Base-by-base conservation (phyloP, 164 flowering plant species). In the Malania oleifera region DNA sequence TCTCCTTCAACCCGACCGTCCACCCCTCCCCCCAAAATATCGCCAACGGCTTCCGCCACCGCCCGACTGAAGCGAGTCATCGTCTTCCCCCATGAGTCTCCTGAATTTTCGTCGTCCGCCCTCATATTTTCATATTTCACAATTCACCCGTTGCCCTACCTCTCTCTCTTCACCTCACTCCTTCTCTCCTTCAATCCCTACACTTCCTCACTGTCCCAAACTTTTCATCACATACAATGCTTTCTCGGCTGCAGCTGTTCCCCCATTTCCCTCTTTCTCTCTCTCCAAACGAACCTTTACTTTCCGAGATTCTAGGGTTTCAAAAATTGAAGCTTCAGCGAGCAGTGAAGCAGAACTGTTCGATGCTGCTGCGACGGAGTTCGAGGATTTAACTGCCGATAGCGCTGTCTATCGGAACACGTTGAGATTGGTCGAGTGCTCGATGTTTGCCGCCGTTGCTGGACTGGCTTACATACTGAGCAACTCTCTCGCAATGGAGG, bases 371-470 rank as follows among this genome's bases (percentile, higher is more conserved):
- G 24, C 57, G 40, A 20, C 24, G 41, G 73, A 71, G 6, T 50
- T 52, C 5, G 84, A 75, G 39, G 80, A 84, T 59, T 70, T 87
- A 54, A 80, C 82, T 0, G 54, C 56, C 0, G 75, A 78, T 29
- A 81, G 87, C 7, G 77, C 28, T 37, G 86, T 85, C 51, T 87
- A 77, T 43, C 73, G 63, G 73, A 81, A 79, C 26, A 89, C 91
- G 0, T 58, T 89, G 74, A 80, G 95, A 67, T 65, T 92, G 65
- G 96, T 92, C 28, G 98, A 89, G 76, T 89, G 93, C 69, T 74
- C 98, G n/a, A 92, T 89, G 96, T 84, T 92, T 51, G 91, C 98
- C 13, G 84, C 96, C 18, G 82, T 87, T 56, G 70, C 89, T 28
- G 98, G 91, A 0, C 73, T 91, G 45, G 79, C 78, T 0, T 88